A percentile compares a stretch with the other conserved stretches of the same genome.
Conservation (phyloP, 2,329 filamentous ascomycete species). For the Zelopaecilomyces penicillatus region DNA sequence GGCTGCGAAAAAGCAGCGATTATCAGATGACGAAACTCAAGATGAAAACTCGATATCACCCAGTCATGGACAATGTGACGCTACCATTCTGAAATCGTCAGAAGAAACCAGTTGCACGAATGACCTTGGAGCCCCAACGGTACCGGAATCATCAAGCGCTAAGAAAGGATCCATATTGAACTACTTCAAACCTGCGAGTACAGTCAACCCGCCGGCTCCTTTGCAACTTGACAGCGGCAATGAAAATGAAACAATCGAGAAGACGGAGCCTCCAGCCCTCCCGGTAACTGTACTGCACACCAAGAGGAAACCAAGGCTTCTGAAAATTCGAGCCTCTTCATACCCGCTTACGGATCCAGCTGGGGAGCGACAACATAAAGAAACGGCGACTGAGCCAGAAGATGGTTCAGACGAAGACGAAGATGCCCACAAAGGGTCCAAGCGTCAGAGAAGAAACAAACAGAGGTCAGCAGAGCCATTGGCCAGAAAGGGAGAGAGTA, state of each 20-base stretch:
- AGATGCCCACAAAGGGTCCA: no score
- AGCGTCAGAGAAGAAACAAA: no score
- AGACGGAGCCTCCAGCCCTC: conserved; percentile 11
- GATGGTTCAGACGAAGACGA: no score
- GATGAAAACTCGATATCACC: neutral
- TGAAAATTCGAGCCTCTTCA: conserved; percentile 19
- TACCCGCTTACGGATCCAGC: no score
- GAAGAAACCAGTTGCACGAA: neutral
- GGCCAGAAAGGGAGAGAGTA: no score
- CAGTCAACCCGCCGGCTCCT: no score
- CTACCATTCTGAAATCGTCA: no score
- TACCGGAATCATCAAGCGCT: neutral
- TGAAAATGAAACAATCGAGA: conserved; percentile 5
- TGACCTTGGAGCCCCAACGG: neutral
- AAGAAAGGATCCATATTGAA: conserved; percentile 30
- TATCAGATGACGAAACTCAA: neutral
- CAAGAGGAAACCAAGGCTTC: conserved; percentile 18
- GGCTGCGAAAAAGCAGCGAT: conserved; percentile 18
- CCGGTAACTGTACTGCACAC: neutral
- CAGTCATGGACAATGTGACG: no score
- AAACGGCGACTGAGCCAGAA: no score
- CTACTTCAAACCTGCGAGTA: conserved; percentile 30
- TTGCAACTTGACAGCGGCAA: conserved; percentile 5
- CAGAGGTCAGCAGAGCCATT: no score
- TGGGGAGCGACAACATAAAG: no score